A percentile compares a stretch with the other conserved stretches of the same genome.
These are phyloP conservation scores for Mycosphaerella sp. DNA, from an alignment of 2,329 filamentous ascomycete species.

Conservation along the genomic window DNA sequence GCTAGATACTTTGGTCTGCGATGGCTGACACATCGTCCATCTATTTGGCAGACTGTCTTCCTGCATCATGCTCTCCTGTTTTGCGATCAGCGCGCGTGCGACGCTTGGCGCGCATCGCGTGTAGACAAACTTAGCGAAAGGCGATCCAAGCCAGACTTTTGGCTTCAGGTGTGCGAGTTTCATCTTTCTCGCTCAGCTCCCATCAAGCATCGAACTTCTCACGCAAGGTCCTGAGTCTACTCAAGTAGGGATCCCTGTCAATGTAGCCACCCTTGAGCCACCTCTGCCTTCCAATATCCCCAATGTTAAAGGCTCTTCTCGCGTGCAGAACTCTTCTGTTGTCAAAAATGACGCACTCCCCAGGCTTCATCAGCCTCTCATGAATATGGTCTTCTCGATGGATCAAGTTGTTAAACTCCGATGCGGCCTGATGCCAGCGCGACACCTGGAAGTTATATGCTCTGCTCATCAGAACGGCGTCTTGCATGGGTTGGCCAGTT, in stretches of 20 bases:
- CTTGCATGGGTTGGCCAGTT: background rate
- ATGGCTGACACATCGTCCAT: too few relatives aligned
- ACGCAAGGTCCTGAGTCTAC: slow-evolving; percentile 28
- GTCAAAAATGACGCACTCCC: slow-evolving; percentile 90
- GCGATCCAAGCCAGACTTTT: too few relatives aligned
- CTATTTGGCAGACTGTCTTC: too few relatives aligned
- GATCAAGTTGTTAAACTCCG: slow-evolving; percentile 53
- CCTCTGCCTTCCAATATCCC: slow-evolving; percentile 54
- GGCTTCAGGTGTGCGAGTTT: too few relatives aligned
- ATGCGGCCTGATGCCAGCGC: slow-evolving; percentile 46
- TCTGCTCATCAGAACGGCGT: background rate
- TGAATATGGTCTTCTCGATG: slow-evolving; percentile 55
- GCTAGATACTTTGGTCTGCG: too few relatives aligned
- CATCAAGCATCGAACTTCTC: slow-evolving; percentile 6
- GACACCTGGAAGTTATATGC: background rate
- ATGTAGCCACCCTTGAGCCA: slow-evolving; percentile 87
- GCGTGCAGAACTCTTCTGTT: slow-evolving; percentile 84
- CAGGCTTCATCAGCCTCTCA: slow-evolving; percentile 66
- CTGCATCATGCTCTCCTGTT: too few relatives aligned
- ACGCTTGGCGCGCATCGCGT: too few relatives aligned
- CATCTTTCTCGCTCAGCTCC: too few relatives aligned
- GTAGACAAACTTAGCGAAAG: too few relatives aligned
- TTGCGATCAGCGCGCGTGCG: too few relatives aligned
- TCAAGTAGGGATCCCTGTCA: slow-evolving; percentile 55
- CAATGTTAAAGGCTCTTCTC: slow-evolving; percentile 63